These are phyloP conservation scores for Actinomortierella ambigua DNA, from an alignment of 371 early-diverging fungal genomes.

Conservation along the genomic window DNA sequence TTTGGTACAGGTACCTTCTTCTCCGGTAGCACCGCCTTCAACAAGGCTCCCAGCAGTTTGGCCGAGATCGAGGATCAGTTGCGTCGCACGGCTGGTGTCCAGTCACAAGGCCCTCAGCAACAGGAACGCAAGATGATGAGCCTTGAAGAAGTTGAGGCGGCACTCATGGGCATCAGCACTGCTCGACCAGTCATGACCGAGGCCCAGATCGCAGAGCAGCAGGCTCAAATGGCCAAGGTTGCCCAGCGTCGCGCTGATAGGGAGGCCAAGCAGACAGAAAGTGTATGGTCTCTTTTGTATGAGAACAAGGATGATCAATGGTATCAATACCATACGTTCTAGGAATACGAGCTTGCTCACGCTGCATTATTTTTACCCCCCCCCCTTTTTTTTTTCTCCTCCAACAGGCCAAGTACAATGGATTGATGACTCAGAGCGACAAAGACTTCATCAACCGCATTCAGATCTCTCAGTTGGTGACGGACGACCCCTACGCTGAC, in stretches of 20 bases:
- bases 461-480: slow-evolving; percentile 91
- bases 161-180: slow-evolving; percentile 52
- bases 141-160: slow-evolving; percentile 74
- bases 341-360: slow-evolving; percentile 4
- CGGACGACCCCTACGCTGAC: slow-evolving; percentile 88
- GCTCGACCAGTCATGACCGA: slow-evolving; percentile 46
- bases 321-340: neutral
- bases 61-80: slow-evolving; percentile 70
- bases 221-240: slow-evolving; percentile 38
- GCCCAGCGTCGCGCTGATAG: slow-evolving; percentile 54
- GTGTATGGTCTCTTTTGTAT: slow-evolving; percentile 4
- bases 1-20: slow-evolving; percentile 40
- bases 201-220: slow-evolving; percentile 45
- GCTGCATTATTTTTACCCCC: neutral
- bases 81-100: slow-evolving; percentile 43
- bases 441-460: slow-evolving; percentile 91
- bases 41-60: slow-evolving; percentile 26
- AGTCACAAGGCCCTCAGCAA: slow-evolving; percentile 22
- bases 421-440: slow-evolving; percentile 92
- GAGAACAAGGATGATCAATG: neutral
- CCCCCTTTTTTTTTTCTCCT: neutral
- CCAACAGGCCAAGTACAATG: slow-evolving; percentile 73
- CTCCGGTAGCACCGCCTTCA: slow-evolving; percentile 25
- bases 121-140: slow-evolving; percentile 61
- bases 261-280: slow-evolving; percentile 48